Conservation (phyloP, 2,329 filamentous ascomycete species). For the Aaosphaeria arxii region DNA sequence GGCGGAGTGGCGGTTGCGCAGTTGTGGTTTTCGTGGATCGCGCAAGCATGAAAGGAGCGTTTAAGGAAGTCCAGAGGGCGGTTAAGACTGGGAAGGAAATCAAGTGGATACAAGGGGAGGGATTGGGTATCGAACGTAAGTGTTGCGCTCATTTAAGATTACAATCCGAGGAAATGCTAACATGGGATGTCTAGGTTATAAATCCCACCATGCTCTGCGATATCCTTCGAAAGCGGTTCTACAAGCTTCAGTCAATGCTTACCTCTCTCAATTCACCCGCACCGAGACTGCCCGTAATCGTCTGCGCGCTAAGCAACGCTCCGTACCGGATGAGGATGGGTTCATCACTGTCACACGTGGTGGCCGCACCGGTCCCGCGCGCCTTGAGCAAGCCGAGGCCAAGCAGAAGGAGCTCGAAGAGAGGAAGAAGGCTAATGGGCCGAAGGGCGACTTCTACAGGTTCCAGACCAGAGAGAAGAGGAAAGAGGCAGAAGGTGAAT, state of each 20-base stretch:
- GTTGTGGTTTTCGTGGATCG: conserved; percentile 82
- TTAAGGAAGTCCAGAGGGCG: conserved; percentile 70
- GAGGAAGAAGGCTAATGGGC: conserved; percentile 57
- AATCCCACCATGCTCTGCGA: conserved; percentile 64
- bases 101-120: conserved; percentile 60
- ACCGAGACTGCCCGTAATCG: conserved; percentile 64
- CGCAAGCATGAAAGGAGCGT: conserved; percentile 69
- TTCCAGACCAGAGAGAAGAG: conserved; percentile 79
- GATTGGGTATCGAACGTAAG: conserved; percentile 53
- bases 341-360: conserved; percentile 90
- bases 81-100: conserved; percentile 58
- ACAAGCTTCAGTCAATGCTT: conserved; percentile 76
- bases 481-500: conserved; percentile 69
- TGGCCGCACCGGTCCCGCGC: conserved; percentile 69
- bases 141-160: conserved; percentile 1
- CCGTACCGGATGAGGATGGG: conserved; percentile 88
- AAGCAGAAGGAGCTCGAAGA: conserved; percentile 56
- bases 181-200: conserved; percentile 46
- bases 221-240: conserved; percentile 67
- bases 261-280: conserved; percentile 75
- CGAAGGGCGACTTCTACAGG: conserved; percentile 69
- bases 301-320: conserved; percentile 62
- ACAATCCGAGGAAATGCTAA: neutral
- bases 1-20: conserved; percentile 73
- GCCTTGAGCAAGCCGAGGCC: conserved; percentile 62